Conservation (phyloP, 352 stramenopile genomes). For the Blastocystis sp. region DNA sequence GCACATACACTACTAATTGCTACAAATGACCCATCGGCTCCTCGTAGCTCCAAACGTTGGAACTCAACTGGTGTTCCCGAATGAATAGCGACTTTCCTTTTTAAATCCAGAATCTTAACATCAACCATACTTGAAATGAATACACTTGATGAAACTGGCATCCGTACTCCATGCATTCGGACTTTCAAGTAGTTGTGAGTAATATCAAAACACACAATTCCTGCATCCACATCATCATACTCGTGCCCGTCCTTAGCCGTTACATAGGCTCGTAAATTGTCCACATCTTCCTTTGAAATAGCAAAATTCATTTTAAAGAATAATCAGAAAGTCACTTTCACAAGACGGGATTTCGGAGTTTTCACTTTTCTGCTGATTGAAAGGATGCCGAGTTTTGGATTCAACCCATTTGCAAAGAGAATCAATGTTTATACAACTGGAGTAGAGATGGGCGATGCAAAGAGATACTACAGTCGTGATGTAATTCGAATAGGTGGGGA, state of each 20-base stretch:
- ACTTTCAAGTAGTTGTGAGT: conserved; percentile 94
- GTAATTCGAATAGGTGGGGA: conserved; percentile 63
- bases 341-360: conserved; percentile 1
- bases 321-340: background rate
- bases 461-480: conserved; percentile 66
- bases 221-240: conserved; percentile 81
- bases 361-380: background rate
- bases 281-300: conserved; percentile 51
- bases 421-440: conserved; percentile 64
- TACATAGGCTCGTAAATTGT: conserved; percentile 76
- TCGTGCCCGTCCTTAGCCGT: conserved; percentile 80
- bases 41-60: conserved; percentile 73
- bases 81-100: conserved; percentile 88
- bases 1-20: background rate
- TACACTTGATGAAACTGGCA: conserved; percentile 30
- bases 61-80: conserved; percentile 87
- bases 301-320: conserved; percentile 19
- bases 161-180: conserved; percentile 90
- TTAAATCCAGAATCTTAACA: conserved; percentile 75
- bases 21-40: background rate
- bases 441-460: conserved; percentile 52
- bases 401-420: conserved; percentile 55
- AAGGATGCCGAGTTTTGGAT: conserved; percentile 65
- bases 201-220: conserved; percentile 88
- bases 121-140: background rate